Base-by-base conservation (phyloP, 768 basidiomycete genomes). In the Agrocybe pediades region DNA sequence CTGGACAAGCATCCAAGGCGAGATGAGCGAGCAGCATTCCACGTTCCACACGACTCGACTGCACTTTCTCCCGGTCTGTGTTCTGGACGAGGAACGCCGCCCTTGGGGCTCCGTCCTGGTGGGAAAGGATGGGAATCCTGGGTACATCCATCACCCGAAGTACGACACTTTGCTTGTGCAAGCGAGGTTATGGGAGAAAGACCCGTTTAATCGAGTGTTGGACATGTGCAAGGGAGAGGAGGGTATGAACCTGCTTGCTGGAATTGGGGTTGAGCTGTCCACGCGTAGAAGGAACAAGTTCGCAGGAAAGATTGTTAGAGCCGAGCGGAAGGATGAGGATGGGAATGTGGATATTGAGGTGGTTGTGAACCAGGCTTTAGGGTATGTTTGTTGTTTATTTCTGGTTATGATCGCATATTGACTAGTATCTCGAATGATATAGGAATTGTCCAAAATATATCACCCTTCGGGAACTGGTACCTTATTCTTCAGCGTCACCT, bases 371-470 rank as follows among this genome's bases (percentile, higher is more conserved):
- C 72, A 86, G 58, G 78, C 85, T 11, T 63, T 86, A 25, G 84
- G 84, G 84, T 84, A 56, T 42, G 78, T 72, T 2, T 26, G 24
- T 13, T 55, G 27, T 19, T 51, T 40, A 2, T 46, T 9, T 16
- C 26, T 11, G 9, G 13, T 25, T 17, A 13, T 20, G 33, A 30
- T 42, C 25, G 23, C 2, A 13, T 21, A 17, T 25, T 50, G 39
- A 46, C 36, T 11, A 25, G 19, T 33, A 5, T 30, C 33, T n/a
- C 33, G 33, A 36, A 36, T n/a, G 33, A 11, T 36, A 3, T 25
- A 86, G 86, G 41, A 86, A 86, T 53, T 87, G 85, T 61, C 86
- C 86, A 9, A 88, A 87, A 60, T 88, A 88, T 54, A 87, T 87
- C 61, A 84, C 76, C 46, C 63, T 79, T 33, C 79, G 84, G 11